These are phyloP conservation scores for Kernera saxatilis DNA, from an alignment of 345 rosid genomes.

Conservation along the genomic window DNA sequence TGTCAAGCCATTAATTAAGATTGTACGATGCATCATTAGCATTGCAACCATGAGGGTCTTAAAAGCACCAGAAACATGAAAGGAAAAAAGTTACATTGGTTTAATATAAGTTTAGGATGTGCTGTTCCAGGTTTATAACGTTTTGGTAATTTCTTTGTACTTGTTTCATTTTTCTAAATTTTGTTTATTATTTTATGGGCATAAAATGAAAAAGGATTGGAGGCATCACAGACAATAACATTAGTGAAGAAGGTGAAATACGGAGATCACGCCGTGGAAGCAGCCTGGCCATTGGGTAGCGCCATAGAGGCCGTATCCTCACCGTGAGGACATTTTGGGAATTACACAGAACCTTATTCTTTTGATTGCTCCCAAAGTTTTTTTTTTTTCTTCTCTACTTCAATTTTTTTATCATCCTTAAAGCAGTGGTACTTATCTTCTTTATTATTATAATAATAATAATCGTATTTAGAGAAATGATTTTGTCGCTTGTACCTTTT, in stretches of 20 bases:
- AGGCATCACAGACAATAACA: conserved; percentile 71
- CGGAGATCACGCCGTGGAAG: conserved; percentile 65
- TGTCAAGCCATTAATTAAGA: not conserved
- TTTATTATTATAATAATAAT: not conserved
- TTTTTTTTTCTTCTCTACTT: not conserved
- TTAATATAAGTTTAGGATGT: not conserved
- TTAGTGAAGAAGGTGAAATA: conserved; percentile 79
- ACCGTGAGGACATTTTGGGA: conserved; percentile 17
- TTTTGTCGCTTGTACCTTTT: not conserved
- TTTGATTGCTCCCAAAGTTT: conserved; percentile 7
- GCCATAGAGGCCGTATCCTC: conserved; percentile 90
- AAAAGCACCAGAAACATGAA: too few relatives aligned
- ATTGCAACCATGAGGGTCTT: too few relatives aligned
- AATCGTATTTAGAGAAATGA: not conserved
- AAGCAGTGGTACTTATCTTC: not conserved
- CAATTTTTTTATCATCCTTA: not conserved
- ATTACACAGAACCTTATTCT: conserved; percentile 10
- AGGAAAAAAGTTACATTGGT: too few relatives aligned
- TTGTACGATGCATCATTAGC: too few relatives aligned
- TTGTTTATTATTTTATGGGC: not conserved
- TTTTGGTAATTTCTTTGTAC: not conserved
- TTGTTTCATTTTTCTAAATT: not conserved
- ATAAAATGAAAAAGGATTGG: conserved; percentile 43
- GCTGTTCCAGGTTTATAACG: not conserved
- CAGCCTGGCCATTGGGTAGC: conserved; percentile 98